Base-by-base conservation (phyloP, 192 early-diverging fungal species). In the Coemansia sp. region DNA sequence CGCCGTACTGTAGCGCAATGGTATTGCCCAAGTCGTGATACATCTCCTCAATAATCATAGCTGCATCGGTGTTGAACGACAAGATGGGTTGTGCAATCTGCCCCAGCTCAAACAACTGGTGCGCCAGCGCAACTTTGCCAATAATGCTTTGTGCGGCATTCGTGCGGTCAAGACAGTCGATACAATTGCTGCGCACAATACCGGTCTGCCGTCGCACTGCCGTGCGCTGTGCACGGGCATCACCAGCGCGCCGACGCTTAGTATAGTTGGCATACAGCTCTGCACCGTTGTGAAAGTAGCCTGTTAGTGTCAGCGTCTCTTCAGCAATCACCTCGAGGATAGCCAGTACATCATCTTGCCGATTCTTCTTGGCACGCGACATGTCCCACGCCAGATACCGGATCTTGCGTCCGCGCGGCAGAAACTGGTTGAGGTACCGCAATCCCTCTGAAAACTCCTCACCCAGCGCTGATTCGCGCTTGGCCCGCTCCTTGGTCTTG, bases 11-110 rank as follows among this genome's bases (percentile, higher is more conserved):
- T 4, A 94, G 73, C 0, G 92, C 93, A 56, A 99, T 97, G 5
- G 97, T 97, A 65, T 99, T 94, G 24, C 97, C 97, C 72, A 98
- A 90, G 56, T 94, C 93, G 58, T 98, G 94, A 72, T 97, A 99
- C 93, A 99, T 94, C 59, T 91, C 93, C 41, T 94, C 97, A 37
- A 99, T 86, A 43, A 97, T 87, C 68, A 94, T 93, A 5, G 92
- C 86, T 0, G 91, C 93, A 72, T 99, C 97, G 3, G 90, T 92
- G 73, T 98, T 94, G 69, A 98, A 95, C 0, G 90, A 89, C 0
- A 99, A 84, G 7, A 72, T 75, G 2, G 94, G 93, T 29, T 87
- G 79, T 17, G 81, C 66, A 43, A 98, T 86, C 45, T 95, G 84
- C 0, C 95, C 97, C 5, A 99, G 77, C 5, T 93, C 93, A 66